Evolutionary conservation across 1,284 basidiomycete species (phyloP), one percentile per base, ranked within the genome.

Genomic region (Cutaneotrichosporon sp.): DNA sequence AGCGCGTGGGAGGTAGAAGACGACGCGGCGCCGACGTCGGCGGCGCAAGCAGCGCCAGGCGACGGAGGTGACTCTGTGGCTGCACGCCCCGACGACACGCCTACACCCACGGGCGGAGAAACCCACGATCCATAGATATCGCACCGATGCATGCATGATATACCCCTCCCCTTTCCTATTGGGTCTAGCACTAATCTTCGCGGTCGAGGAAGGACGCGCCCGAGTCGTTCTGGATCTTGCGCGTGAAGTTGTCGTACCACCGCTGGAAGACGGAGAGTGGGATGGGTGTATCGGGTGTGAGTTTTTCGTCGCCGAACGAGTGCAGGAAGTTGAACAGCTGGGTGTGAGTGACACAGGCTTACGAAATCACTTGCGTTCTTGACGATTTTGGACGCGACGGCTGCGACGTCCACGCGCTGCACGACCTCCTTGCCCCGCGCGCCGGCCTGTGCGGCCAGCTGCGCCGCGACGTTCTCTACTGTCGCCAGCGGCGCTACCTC

Each of bases 291-390:
- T 88, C 83, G 1, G 83, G 81, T 55, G 79, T 72, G 37, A 77
- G 68, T 8, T 77, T 80, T 46, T 67, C 62, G 23, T 73, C 72
- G 8, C 78, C 80, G 66, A 92, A 94, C 1, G 88, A 84, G 37
- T 86, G 83, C 4, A 92, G 68, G 67, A 88, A 92, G 67, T 90
- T 90, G 77, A 91, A 84, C 41, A 93, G 76, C 72, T 92, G 81
- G 59, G 26, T 17, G 22, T 43, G 23, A 57, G 50, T 23, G 26
- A 30, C 10, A 30, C 26, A 30, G n/a, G n/a, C n/a, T n/a, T n/a
- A n/a, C 26, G 10, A 30, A 30, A 30, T 7, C 17, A 66, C 73
- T 58, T 37, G 73, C 73, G 67, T 76, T 75, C 59, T 72, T 74
- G 10, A 76, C 67, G 15, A 76, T 65, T 59, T 74, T 75, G 57